phyloP scores from a whole-genome alignment of 306 rosid genomes.

The Corylus avellana region DNA sequence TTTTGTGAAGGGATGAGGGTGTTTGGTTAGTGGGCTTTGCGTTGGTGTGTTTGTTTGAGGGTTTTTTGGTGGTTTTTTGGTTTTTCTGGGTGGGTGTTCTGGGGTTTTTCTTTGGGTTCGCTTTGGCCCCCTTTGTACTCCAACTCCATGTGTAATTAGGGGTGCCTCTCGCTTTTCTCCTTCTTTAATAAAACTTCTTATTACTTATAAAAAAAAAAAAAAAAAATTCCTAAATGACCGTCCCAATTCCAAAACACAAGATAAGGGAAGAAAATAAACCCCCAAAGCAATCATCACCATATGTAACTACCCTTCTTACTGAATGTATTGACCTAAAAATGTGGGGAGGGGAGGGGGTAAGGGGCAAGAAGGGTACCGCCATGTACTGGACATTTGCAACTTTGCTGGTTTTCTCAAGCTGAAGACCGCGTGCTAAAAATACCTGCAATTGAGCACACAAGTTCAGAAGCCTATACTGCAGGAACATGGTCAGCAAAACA shows the following conservation, averaged over 20 bases:
- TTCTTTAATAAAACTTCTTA: no score
- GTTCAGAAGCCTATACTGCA: slow-evolving; percentile 11
- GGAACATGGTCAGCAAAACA: not conserved
- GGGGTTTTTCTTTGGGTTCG: no score
- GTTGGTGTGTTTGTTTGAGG: no score
- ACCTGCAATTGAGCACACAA: slow-evolving; percentile 44
- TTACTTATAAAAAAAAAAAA: no score
- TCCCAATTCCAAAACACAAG: not conserved
- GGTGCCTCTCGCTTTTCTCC: no score
- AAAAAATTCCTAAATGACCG: not conserved
- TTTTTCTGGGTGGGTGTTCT: no score
- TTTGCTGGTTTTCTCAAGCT: slow-evolving; percentile 81
- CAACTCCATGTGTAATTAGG: no score
- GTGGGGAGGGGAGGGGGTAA: not conserved
- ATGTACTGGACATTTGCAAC: slow-evolving; percentile 57
- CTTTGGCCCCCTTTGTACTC: no score
- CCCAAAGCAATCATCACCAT: not conserved
- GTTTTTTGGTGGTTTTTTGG: no score
- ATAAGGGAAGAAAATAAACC: not conserved
- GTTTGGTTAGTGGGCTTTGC: no score
- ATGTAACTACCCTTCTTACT: not conserved
- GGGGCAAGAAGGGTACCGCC: slow-evolving; percentile 42
- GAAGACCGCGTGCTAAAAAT: slow-evolving; percentile 74
- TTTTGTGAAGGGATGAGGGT: no score
- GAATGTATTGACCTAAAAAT: not conserved